These are phyloP conservation scores for Lippia alba DNA, from an alignment of 305 asterid species.

Conservation along the genomic window DNA sequence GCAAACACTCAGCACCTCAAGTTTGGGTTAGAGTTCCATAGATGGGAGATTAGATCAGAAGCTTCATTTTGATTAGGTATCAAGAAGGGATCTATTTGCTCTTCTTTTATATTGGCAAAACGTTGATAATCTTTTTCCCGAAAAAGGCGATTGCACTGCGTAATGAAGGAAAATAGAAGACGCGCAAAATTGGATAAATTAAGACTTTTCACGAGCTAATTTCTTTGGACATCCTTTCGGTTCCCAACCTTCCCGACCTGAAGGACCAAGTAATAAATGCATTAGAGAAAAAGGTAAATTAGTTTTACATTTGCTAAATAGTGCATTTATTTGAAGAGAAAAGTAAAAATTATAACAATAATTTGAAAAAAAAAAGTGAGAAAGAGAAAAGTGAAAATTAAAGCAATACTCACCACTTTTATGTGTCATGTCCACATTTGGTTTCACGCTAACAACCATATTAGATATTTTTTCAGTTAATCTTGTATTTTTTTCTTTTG, in stretches of 20 bases:
- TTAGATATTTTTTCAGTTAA: conserved; percentile 80
- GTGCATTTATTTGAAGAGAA: conserved; percentile 11
- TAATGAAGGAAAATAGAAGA: conserved; percentile 81
- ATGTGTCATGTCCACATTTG: conserved; percentile 72
- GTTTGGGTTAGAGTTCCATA: conserved; percentile 65
- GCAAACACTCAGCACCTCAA: too few relatives aligned
- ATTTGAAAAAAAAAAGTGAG: too few relatives aligned
- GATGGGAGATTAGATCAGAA: conserved; percentile 65
- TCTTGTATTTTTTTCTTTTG: conserved; percentile 39
- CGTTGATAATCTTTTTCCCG: conserved; percentile 74
- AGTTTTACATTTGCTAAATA: background rate
- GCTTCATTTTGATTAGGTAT: conserved; percentile 83
- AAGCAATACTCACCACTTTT: conserved; percentile 56
- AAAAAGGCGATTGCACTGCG: conserved; percentile 87
- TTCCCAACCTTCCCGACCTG: conserved; percentile 85
- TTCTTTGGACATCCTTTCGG: too few relatives aligned
- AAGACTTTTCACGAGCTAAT: conserved; percentile 72
- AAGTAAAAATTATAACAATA: too few relatives aligned
- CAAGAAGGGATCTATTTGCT: conserved; percentile 72
- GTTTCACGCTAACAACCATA: conserved; percentile 92
- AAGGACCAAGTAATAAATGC: conserved; percentile 55
- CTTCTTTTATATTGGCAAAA: conserved; percentile 69
- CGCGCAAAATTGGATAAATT: conserved; percentile 88
- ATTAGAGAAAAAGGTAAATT: background rate
- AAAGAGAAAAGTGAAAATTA: background rate